These are phyloP conservation scores for Lablab purpureus DNA, from an alignment of 306 rosid genomes.

Conservation along the genomic window DNA sequence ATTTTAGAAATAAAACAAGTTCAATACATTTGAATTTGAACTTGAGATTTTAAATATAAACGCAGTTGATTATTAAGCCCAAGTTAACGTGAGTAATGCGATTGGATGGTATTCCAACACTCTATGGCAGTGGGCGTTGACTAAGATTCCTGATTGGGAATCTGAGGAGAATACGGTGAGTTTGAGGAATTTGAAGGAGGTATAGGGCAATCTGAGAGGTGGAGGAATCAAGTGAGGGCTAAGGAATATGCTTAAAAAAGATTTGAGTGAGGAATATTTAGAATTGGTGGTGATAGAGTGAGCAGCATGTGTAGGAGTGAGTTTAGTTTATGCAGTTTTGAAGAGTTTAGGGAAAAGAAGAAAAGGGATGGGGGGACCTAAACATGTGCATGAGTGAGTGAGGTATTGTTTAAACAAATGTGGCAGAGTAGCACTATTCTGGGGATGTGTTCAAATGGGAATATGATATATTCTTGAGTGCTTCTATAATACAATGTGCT, in stretches of 20 bases:
- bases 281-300: conserved; percentile 53
- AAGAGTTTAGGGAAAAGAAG: conserved; percentile 40
- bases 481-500: conserved; percentile 32
- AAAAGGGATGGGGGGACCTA: conserved; percentile 41
- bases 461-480: conserved; percentile 52
- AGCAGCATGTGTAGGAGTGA: conserved; percentile 58
- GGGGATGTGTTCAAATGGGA: conserved; percentile 65
- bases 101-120: neutral
- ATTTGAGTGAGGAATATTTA: conserved; percentile 13
- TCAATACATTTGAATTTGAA: too few relatives aligned
- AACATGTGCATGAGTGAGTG: conserved; percentile 55
- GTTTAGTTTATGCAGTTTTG: conserved; percentile 40
- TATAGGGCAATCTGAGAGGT: conserved; percentile 37
- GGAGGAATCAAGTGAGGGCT: conserved; percentile 55
- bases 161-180: conserved; percentile 49
- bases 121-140: conserved; percentile 52
- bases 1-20: too few relatives aligned
- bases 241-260: conserved; percentile 49
- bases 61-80: neutral
- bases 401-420: conserved; percentile 40
- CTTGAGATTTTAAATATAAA: too few relatives aligned
- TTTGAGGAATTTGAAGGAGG: conserved; percentile 28
- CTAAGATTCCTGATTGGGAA: conserved; percentile 56
- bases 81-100: neutral
- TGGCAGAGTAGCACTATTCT: conserved; percentile 54